phyloP scores from a whole-genome alignment of 2,329 filamentous ascomycete genomes.

The Penicillium glabrum region DNA sequence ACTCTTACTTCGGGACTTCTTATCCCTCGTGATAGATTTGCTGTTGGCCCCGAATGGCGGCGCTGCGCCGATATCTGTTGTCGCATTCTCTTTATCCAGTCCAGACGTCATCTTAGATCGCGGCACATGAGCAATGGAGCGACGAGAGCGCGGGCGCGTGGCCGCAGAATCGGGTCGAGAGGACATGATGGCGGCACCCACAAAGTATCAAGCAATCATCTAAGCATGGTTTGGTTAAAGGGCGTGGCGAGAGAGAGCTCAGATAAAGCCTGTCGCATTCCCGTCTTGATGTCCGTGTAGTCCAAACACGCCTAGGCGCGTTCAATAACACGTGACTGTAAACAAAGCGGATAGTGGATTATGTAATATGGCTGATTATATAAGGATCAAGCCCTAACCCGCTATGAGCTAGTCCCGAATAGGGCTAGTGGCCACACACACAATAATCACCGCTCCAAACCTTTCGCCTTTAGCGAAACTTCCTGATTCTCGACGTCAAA shows the following conservation, averaged over 20 bases:
- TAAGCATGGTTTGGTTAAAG: slow-evolving; percentile 6
- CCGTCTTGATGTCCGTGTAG: slow-evolving; percentile 6
- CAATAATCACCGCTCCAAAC: slow-evolving; percentile 34
- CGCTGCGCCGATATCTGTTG: slow-evolving; percentile 60
- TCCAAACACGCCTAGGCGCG: slow-evolving; percentile 26
- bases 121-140: slow-evolving; percentile 68
- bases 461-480: slow-evolving; percentile 31
- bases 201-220: slow-evolving; percentile 7
- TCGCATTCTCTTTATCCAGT: slow-evolving; percentile 76
- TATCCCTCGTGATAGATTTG: slow-evolving; percentile 45
- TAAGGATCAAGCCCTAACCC: slow-evolving; percentile 39
- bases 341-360: slow-evolving; percentile 34
- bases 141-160: slow-evolving; percentile 54
- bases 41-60: slow-evolving; percentile 24
- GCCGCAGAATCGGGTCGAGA: slow-evolving; percentile 36
- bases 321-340: slow-evolving; percentile 36
- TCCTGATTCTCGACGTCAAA: slow-evolving; percentile 42
- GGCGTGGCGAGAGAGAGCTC: not conserved
- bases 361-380: not conserved
- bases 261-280: slow-evolving; percentile 11
- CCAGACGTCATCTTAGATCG: slow-evolving; percentile 46
- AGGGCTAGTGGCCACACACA: slow-evolving; percentile 38
- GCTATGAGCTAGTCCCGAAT: slow-evolving; percentile 28
- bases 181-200: slow-evolving; percentile 27
- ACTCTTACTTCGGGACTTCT: slow-evolving; percentile 89